phyloP scores from a whole-genome alignment of 2,329 filamentous ascomycete species.

The Talaromyces sp. region DNA sequence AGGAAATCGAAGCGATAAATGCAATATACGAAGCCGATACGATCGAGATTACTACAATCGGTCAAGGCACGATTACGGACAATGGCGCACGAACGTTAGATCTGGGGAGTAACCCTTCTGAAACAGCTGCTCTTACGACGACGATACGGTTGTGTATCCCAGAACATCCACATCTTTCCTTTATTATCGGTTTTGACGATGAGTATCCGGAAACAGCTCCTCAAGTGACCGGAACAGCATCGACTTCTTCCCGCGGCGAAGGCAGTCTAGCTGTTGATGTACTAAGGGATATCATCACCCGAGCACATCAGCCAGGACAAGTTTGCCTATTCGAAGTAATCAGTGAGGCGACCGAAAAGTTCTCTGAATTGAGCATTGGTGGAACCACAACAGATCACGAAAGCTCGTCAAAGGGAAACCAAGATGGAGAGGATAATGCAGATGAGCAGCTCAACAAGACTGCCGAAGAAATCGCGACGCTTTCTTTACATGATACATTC shows the following conservation, averaged over 20 bases:
- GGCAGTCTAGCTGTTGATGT: slow-evolving; percentile 68
- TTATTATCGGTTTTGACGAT: slow-evolving; percentile 63
- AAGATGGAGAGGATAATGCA: not conserved
- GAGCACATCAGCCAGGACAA: slow-evolving; percentile 67
- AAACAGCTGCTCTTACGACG: slow-evolving; percentile 24
- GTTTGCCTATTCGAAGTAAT: slow-evolving; percentile 92
- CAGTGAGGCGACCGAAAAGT: slow-evolving; percentile 56
- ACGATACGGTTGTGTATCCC: slow-evolving; percentile 65
- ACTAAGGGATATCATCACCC: slow-evolving; percentile 63
- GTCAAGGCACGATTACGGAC: slow-evolving; percentile 17
- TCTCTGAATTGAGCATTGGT: slow-evolving; percentile 55
- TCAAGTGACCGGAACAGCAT: slow-evolving; percentile 72
- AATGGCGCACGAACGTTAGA: slow-evolving; percentile 28
- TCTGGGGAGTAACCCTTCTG: slow-evolving; percentile 23
- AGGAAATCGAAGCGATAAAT: slow-evolving; percentile 49
- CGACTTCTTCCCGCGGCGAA: slow-evolving; percentile 68
- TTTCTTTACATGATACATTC: slow-evolving; percentile 29
- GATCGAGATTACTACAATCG: slow-evolving; percentile 43
- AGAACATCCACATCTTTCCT: slow-evolving; percentile 47
- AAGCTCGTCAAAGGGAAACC: not conserved
- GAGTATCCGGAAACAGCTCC: slow-evolving; percentile 75
- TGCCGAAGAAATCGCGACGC: slow-evolving; percentile 20
- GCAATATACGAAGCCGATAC: slow-evolving; percentile 64
- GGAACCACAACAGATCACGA: not conserved
- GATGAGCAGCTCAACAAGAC: slow-evolving; percentile 17